These are phyloP conservation scores for Ophiorrhiza pumila DNA, from an alignment of 257 asterid species.

Conservation along the genomic window DNA sequence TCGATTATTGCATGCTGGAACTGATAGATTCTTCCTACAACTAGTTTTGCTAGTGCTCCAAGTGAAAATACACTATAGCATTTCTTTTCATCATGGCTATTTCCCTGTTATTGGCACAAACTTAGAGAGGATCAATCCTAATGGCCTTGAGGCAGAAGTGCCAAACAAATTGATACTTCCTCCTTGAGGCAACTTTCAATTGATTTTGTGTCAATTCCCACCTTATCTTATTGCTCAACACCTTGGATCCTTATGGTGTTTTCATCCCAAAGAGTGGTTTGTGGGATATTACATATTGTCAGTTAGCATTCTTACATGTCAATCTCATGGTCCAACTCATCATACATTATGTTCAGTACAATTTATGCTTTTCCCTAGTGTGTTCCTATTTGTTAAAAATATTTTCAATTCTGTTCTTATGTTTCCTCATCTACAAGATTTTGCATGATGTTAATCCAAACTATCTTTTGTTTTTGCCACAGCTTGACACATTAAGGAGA, in stretches of 20 bases:
- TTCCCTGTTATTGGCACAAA: background rate
- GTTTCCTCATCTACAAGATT: background rate
- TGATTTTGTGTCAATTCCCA: background rate
- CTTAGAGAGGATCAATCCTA: background rate
- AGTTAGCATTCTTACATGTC: background rate
- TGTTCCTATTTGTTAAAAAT: background rate
- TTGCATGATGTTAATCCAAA: background rate
- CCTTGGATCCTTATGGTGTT: background rate
- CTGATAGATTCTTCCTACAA: background rate
- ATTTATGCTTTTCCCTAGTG: background rate
- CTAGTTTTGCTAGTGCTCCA: background rate
- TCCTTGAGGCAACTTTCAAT: background rate
- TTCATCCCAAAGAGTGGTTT: background rate
- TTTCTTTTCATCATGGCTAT: background rate
- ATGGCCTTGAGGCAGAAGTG: background rate
- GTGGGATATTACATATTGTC: background rate
- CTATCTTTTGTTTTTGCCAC: background rate
- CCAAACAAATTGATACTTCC: background rate
- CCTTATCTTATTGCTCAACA: background rate
- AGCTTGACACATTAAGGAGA: slow-evolving; percentile 1
- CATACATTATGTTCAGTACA: background rate
- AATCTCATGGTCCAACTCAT: background rate
- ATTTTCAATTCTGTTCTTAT: background rate
- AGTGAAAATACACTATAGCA: background rate
- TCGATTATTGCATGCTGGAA: background rate